Conservation (phyloP, 345 rosid species). For the Salix exigua region DNA sequence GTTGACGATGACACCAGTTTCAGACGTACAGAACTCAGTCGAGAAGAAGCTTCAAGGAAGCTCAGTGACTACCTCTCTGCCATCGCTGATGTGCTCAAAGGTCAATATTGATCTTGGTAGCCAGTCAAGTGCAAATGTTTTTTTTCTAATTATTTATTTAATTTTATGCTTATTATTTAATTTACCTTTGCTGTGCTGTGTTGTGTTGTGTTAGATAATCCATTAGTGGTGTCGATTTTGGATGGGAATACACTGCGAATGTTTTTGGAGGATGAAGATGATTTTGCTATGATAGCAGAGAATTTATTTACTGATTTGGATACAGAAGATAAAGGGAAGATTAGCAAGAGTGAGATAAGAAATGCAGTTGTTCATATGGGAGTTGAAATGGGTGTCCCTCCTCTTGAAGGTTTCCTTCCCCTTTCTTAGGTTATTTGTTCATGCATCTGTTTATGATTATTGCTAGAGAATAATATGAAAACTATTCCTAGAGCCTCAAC, state of each 20-base stretch:
- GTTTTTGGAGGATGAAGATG: slow-evolving; percentile 84
- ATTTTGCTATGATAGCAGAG: slow-evolving; percentile 92
- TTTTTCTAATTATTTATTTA: background rate
- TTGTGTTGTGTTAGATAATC: slow-evolving; percentile 41
- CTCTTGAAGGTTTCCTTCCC: slow-evolving; percentile 53
- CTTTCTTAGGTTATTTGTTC: background rate
- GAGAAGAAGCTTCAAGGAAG: slow-evolving; percentile 37
- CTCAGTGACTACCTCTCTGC: slow-evolving; percentile 46
- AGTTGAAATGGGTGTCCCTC: slow-evolving; percentile 83
- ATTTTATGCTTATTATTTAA: background rate
- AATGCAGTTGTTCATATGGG: slow-evolving; percentile 74
- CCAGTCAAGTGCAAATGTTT: background rate
- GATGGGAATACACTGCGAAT: slow-evolving; percentile 63
- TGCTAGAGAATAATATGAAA: too few relatives aligned
- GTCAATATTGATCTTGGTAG: slow-evolving; percentile 21
- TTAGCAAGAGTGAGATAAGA: slow-evolving; percentile 50
- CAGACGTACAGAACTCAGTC: slow-evolving; percentile 28
- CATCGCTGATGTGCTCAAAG: slow-evolving; percentile 61
- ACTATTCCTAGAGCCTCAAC: too few relatives aligned
- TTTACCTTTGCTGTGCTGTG: background rate
- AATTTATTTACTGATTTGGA: slow-evolving; percentile 83
- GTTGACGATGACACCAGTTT: slow-evolving; percentile 36
- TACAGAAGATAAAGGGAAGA: slow-evolving; percentile 74
- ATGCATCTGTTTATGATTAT: background rate
- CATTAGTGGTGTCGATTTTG: slow-evolving; percentile 54